These are phyloP conservation scores for Tricholoma matsutake DNA, from an alignment of 768 basidiomycete genomes.

Conservation along the genomic window DNA sequence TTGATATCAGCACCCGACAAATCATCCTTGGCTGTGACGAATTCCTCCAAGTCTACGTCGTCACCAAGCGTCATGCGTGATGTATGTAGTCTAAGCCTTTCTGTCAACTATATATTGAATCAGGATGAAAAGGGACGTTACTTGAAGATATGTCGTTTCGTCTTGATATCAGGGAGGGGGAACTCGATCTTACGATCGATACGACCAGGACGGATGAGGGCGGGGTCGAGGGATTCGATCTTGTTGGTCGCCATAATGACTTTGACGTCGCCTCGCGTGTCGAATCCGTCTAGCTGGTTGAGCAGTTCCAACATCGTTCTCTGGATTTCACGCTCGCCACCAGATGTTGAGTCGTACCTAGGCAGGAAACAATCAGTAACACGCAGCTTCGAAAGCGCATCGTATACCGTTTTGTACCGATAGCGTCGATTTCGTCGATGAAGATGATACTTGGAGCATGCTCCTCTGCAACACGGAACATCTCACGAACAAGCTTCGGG, in stretches of 20 bases:
- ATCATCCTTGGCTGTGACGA: constrained; percentile 94
- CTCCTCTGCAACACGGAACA: constrained; percentile 97
- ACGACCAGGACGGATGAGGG: constrained; percentile 95
- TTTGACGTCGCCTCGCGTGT: constrained; percentile 98
- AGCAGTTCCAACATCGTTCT: constrained; percentile 98
- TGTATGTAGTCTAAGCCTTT: constrained; percentile 69
- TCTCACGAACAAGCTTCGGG: constrained; percentile 94
- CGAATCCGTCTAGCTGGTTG: constrained; percentile 99
- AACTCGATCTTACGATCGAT: constrained; percentile 99
- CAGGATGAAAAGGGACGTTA: constrained; percentile 26
- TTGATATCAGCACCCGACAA: constrained; percentile 98
- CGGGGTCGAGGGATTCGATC: constrained; percentile 96
- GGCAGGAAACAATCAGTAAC: neutral
- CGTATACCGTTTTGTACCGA: constrained; percentile 90
- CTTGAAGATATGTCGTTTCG: constrained; percentile 98
- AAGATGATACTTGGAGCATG: constrained; percentile 98
- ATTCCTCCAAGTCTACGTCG: constrained; percentile 95
- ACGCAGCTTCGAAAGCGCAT: constrained; percentile 10
- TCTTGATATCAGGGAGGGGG: constrained; percentile 96
- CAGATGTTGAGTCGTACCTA: constrained; percentile 97
- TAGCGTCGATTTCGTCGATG: constrained; percentile 98
- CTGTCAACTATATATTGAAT: neutral
- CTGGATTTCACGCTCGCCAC: constrained; percentile 98
- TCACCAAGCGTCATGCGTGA: constrained; percentile 86
- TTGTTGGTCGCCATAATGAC: constrained; percentile 99